Percentiles rank a stretch among this genome's conserved stretches.
Conservation (phyloP, 1,284 basidiomycete species). For the Leccinum pallidistipes region DNA sequence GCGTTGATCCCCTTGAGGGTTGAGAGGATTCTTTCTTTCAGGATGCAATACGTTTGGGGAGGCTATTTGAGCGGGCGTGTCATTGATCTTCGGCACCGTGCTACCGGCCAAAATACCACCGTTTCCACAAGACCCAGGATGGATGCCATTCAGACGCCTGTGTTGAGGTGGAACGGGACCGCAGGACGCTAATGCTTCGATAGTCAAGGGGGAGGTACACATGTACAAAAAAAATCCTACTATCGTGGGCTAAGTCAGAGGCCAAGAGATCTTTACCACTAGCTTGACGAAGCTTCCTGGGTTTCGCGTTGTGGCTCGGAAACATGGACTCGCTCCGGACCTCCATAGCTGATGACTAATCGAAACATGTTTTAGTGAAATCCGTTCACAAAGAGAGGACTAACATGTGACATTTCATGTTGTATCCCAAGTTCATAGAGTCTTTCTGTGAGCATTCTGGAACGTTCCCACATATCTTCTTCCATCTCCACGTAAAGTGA, state of each 20-base stretch:
- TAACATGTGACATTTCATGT: conserved; percentile 62
- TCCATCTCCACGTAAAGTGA: conserved; percentile 79
- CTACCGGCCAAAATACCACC: neutral
- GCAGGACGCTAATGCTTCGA: neutral
- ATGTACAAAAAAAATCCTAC: conserved; percentile 4
- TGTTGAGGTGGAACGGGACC: neutral
- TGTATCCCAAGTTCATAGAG: conserved; percentile 75
- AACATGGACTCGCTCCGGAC: neutral
- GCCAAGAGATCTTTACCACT: neutral
- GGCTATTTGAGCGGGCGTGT: neutral
- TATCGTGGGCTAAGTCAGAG: conserved; percentile 2
- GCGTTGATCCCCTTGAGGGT: conserved; percentile 78
- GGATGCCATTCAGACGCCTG: neutral
- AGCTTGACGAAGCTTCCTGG: neutral
- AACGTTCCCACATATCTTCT: conserved; percentile 61
- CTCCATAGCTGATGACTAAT: conserved; percentile 20
- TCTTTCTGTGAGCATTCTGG: conserved; percentile 62
- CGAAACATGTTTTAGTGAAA: conserved; percentile 1
- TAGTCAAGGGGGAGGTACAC: neutral
- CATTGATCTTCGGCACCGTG: neutral
- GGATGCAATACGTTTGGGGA: neutral
- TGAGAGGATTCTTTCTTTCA: conserved; percentile 26
- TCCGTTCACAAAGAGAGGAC: conserved; percentile 17
- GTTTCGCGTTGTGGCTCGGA: neutral
- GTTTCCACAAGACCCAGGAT: neutral